Evolutionary conservation across 805 yeast species (phyloP).

Genomic region (Myxozyma sirexii): DNA sequence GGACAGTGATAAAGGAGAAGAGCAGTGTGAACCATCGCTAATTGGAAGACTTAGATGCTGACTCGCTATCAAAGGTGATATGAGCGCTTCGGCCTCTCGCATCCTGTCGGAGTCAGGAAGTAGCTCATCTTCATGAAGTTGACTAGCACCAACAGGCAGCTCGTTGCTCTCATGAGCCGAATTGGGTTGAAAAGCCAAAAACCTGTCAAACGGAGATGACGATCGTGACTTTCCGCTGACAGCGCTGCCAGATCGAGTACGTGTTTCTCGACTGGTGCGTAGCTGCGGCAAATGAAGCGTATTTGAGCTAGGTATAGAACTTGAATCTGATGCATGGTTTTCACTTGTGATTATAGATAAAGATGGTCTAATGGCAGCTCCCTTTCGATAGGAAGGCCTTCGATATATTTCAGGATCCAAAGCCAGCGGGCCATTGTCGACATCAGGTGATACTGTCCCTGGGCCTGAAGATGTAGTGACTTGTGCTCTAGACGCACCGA

Average conservation of each 20-base stretch:
- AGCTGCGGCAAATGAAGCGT: background rate
- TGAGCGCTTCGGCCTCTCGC: slow-evolving; percentile 1
- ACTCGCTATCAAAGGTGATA: background rate
- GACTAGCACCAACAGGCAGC: slow-evolving; percentile 11
- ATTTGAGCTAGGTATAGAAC: background rate
- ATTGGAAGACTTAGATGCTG: slow-evolving; percentile 5
- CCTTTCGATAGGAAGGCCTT: background rate
- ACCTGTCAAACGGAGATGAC: slow-evolving; percentile 30
- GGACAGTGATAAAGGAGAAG: slow-evolving; percentile 1
- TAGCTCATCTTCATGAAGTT: slow-evolving; percentile 17
- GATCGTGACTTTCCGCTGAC: slow-evolving; percentile 18
- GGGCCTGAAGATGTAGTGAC: no score
- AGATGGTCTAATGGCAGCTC: background rate
- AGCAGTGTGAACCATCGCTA: background rate
- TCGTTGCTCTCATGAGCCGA: slow-evolving; percentile 1
- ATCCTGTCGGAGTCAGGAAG: slow-evolving; percentile 1
- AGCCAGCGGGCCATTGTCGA: background rate
- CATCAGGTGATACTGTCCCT: background rate
- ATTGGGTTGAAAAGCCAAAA: slow-evolving; percentile 26
- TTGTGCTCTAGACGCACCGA: no score
- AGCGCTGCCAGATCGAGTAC: background rate
- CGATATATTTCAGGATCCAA: background rate
- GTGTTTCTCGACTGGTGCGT: slow-evolving; percentile 1
- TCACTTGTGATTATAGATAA: slow-evolving; percentile 1
- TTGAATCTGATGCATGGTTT: background rate